A percentile compares a stretch with the other conserved stretches of the same genome.
These are phyloP conservation scores for Alternaria ethzedia DNA, from an alignment of 2,329 filamentous ascomycete genomes.

Conservation along the genomic window DNA sequence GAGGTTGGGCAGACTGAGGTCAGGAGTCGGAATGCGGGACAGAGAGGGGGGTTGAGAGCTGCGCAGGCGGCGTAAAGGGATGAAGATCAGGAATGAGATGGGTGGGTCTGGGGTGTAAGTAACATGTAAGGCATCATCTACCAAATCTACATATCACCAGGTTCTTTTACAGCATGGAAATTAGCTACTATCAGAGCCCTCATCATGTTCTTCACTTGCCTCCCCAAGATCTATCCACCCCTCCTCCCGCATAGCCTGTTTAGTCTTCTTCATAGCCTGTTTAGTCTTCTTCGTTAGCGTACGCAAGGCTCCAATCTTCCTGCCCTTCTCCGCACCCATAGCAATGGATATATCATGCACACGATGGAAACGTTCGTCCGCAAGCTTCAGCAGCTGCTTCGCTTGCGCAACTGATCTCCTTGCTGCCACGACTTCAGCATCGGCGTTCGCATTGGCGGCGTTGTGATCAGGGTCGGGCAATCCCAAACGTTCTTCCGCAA, in stretches of 20 bases:
- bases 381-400: not conserved
- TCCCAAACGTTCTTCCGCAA: not conserved
- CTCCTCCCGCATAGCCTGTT: not conserved
- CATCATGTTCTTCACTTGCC: not conserved
- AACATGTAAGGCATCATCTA: not conserved
- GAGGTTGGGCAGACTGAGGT: slow-evolving; percentile 38
- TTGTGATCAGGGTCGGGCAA: not conserved
- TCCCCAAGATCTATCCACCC: not conserved
- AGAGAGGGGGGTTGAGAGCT: slow-evolving; percentile 10
- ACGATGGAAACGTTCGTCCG: not conserved
- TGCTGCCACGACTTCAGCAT: not conserved
- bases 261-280: too few species aligned
- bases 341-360: not conserved
- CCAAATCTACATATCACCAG: not conserved
- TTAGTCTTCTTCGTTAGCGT: not conserved
- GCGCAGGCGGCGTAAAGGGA: slow-evolving; percentile 4
- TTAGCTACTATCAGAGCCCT: not conserved
- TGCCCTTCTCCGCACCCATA: not conserved
- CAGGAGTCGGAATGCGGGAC: slow-evolving; percentile 26
- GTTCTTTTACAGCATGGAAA: not conserved
- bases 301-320: not conserved
- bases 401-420: not conserved
- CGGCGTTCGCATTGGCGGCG: not conserved
- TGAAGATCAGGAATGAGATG: not conserved
- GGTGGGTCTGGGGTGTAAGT: not conserved